Evolutionary conservation across 805 yeast species (phyloP).

Genomic region (Candida yuanshanica): DNA sequence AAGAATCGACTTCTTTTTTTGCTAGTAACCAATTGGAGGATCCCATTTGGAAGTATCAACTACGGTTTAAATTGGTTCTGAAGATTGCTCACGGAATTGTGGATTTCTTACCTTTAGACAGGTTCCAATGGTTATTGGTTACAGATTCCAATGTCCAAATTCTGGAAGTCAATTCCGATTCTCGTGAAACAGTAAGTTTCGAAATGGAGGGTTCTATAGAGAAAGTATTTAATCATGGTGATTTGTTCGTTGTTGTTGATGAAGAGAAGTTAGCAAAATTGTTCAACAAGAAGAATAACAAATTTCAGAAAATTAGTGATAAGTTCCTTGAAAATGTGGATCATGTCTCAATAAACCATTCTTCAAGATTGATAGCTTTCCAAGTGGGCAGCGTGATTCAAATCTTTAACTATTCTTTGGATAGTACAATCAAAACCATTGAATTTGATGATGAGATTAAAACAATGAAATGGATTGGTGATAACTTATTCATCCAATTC

Average conservation of each 20-base stretch:
- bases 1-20: conserved; percentile 13
- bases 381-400: neutral
- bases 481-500: conserved; percentile 9
- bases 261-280: conserved; percentile 6
- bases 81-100: conserved; percentile 21
- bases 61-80: conserved; percentile 23
- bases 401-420: conserved; percentile 6
- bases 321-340: conserved; percentile 3
- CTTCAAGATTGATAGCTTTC: neutral
- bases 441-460: conserved; percentile 1
- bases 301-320: neutral
- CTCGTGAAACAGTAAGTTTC: conserved; percentile 8
- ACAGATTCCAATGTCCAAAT: conserved; percentile 15
- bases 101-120: conserved; percentile 17
- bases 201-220: conserved; percentile 6
- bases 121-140: conserved; percentile 12
- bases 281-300: conserved; percentile 4
- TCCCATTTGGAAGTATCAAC: conserved; percentile 18
- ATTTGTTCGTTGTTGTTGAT: conserved; percentile 6
- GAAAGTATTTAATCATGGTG: neutral
- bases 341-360: neutral
- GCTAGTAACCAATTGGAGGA: conserved; percentile 14
- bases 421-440: conserved; percentile 4
- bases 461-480: conserved; percentile 12
- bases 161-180: conserved; percentile 11